phyloP scores from a whole-genome alignment of 2,329 filamentous ascomycete genomes.

The Penicillium sclerotigenum region DNA sequence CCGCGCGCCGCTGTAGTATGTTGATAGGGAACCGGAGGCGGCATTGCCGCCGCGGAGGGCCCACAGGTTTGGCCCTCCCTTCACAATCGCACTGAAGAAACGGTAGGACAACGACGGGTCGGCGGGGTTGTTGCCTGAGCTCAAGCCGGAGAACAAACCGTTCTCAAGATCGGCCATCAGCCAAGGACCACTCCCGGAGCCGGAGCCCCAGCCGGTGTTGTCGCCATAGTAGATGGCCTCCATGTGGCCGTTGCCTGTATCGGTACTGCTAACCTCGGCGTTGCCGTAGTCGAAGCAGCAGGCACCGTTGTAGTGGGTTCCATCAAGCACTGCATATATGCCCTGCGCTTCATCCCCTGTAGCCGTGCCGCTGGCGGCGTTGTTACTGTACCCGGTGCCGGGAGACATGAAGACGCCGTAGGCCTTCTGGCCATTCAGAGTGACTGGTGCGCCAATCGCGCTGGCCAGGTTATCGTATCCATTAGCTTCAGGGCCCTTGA shows the following conservation, averaged over 20 bases:
- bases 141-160: slow-evolving; percentile 59
- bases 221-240: slow-evolving; percentile 65
- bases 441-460: slow-evolving; percentile 60
- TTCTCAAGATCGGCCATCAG: slow-evolving; percentile 69
- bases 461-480: slow-evolving; percentile 60
- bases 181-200: slow-evolving; percentile 61
- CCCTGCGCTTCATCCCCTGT: slow-evolving; percentile 51
- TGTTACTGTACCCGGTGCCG: slow-evolving; percentile 62
- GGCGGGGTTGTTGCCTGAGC: slow-evolving; percentile 46
- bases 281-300: slow-evolving; percentile 57
- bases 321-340: slow-evolving; percentile 36
- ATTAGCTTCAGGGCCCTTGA: slow-evolving; percentile 53
- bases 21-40: slow-evolving; percentile 53
- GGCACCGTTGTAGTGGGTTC: slow-evolving; percentile 34
- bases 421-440: slow-evolving; percentile 58
- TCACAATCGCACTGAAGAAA: slow-evolving; percentile 57
- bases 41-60: slow-evolving; percentile 59
- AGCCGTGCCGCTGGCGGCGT: slow-evolving; percentile 52
- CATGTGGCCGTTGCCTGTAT: slow-evolving; percentile 64
- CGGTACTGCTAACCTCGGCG: slow-evolving; percentile 51
- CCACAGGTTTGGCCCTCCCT: slow-evolving; percentile 57
- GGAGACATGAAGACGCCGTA: slow-evolving; percentile 63
- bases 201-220: slow-evolving; percentile 54
- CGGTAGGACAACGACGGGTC: slow-evolving; percentile 54
- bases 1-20: slow-evolving; percentile 58